These are phyloP conservation scores for Umbilicus rupestris DNA, from an alignment of 164 flowering plant genomes.

Conservation along the genomic window DNA sequence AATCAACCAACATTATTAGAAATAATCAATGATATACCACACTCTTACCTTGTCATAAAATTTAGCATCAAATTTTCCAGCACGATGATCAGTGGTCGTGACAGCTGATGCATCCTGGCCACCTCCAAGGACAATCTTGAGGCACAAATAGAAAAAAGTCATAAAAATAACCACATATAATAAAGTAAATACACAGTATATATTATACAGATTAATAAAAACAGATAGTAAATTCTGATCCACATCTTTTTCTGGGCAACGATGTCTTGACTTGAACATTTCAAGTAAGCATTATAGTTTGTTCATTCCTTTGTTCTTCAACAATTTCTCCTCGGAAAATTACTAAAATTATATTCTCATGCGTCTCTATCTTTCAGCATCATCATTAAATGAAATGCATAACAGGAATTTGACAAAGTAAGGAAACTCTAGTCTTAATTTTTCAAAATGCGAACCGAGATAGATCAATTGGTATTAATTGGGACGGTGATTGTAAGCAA, in stretches of 20 bases:
- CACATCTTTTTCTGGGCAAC: too few species aligned
- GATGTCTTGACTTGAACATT: not conserved
- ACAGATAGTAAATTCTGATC: not conserved
- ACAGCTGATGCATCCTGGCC: conserved; percentile 91
- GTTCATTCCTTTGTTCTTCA: not conserved
- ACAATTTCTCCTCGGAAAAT: not conserved
- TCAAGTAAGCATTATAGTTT: not conserved
- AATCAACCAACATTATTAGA: not conserved
- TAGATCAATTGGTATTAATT: too few species aligned
- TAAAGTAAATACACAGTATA: not conserved
- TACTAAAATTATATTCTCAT: too few species aligned
- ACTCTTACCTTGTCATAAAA: conserved; percentile 68
- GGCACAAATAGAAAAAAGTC: not conserved
- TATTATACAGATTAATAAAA: not conserved
- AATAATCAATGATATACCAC: not conserved
- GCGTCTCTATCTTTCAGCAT: not conserved
- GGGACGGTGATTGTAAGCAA: not conserved
- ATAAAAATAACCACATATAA: not conserved
- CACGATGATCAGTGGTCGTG: conserved; percentile 90
- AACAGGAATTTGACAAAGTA: too few species aligned
- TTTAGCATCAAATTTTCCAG: conserved; percentile 95
- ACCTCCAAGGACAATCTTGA: conserved; percentile 91
- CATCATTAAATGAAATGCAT: too few species aligned
- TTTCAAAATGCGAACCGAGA: not conserved
- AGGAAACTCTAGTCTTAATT: too few species aligned